Base-by-base conservation (phyloP, 495 filamentous ascomycete species). In the Talaromyces liani region DNA sequence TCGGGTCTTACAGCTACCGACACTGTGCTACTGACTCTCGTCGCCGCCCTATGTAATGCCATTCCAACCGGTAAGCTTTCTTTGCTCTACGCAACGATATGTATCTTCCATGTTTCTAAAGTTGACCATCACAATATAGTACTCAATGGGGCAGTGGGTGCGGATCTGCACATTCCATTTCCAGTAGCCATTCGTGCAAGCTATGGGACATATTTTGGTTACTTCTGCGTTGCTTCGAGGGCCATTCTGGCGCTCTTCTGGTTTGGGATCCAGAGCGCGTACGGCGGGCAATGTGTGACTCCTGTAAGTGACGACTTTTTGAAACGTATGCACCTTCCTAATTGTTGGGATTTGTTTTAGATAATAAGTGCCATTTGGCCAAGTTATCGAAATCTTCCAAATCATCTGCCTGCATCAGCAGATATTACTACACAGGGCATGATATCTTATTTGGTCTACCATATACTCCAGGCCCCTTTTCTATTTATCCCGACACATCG, bases 171-270 rank as follows among this genome's bases (percentile, higher is more conserved):
- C 62, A 74, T 79, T 49, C 75, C 77, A 14, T 81, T 78, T 65
- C 75, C 77, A 18, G 72, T 79, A 1, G 71, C 73, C 22, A 72
- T 75, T 61, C 68, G 77, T 3, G 72, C 78, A 14, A 75, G 74
- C 18, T 83, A 79, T 65, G 75, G 78, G 39, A 75, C 70, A 62
- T 77, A 81, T 79, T 87, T 88, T 6, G 82, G 79, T 36, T 81
- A 80, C 54, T 73, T 77, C 63, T 73, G 74, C 41, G 67, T 82
- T 27, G 69, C 77, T 9, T 71, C 71, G 33, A 73, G 79, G 36
- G 72, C 75, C 60, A 75, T 79, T 41, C 75, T 75, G 10, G 77
- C 77, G 4, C 66, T 81, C 10, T 80, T 82, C 68, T 82, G 79
- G 78, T 74, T 79, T 45, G 66, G 65, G 4, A 68, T 75, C 20